phyloP scores from a whole-genome alignment of 257 asterid genomes.

The Nicotiana noctiflora region DNA sequence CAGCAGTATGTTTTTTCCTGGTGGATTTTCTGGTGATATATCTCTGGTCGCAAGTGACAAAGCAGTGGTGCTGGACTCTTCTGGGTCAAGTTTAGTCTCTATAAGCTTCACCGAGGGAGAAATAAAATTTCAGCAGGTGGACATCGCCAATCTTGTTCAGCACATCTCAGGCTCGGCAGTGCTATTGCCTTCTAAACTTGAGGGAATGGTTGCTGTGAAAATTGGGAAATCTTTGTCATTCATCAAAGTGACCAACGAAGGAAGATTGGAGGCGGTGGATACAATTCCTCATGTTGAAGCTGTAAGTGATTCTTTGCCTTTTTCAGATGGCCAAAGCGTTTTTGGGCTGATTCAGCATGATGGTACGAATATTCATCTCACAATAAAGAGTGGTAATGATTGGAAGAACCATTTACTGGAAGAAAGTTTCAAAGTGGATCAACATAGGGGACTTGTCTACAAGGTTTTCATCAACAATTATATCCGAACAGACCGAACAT shows the following conservation, averaged over 20 bases:
- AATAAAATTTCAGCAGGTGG: constrained; percentile 51
- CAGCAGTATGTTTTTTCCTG: constrained; percentile 34
- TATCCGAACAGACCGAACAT: constrained; percentile 69
- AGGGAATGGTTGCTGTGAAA: constrained; percentile 46
- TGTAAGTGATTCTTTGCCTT: constrained; percentile 58
- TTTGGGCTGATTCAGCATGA: constrained; percentile 55
- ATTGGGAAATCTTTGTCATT: constrained; percentile 32
- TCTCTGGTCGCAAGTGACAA: constrained; percentile 48
- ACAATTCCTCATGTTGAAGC: constrained; percentile 43
- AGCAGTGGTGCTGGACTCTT: constrained; percentile 70
- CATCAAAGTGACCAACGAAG: constrained; percentile 45
- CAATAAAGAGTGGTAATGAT: constrained; percentile 57
- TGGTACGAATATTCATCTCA: constrained; percentile 48
- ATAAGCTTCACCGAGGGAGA: constrained; percentile 49
- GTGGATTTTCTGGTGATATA: constrained; percentile 77
- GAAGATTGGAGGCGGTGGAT: constrained; percentile 42
- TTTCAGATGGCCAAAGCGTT: constrained; percentile 66
- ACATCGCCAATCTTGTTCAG: constrained; percentile 47
- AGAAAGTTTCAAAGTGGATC: constrained; percentile 62
- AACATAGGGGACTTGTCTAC: constrained; percentile 63
- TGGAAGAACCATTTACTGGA: constrained; percentile 49
- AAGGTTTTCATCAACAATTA: constrained; percentile 84
- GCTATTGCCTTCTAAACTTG: constrained; percentile 56
- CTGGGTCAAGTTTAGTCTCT: constrained; percentile 53
- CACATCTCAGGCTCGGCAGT: constrained; percentile 45